Base-by-base conservation (phyloP, 768 basidiomycete genomes). In the Rhodotorula toruloides region DNA sequence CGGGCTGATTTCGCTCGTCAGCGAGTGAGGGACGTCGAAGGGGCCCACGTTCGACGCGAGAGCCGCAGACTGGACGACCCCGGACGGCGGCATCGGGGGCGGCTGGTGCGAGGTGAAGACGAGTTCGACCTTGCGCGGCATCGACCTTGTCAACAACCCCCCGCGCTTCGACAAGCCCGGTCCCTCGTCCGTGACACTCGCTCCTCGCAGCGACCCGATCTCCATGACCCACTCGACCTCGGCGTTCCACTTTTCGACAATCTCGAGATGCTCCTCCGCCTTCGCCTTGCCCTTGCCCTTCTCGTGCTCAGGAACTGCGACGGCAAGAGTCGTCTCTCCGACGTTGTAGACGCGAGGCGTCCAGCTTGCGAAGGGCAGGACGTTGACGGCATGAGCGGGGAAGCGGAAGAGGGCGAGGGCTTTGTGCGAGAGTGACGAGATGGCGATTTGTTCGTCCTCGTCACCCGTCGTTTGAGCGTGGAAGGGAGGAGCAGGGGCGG, bases 341-440 rank as follows among this genome's bases (percentile, higher is more conserved):
- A 37, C 14, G 52, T n/a, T 9, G 12, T 3, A 1, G 11, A 37
- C 36, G 34, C 25, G 21, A 21, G 22, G 22, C 5, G 22, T 9
- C 36, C 36, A 53, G 12, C 13, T 9, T 2, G 22, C 56, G 34
- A 31, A 22, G 22, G 56, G 43, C 32, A 57, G 32, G 31, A 31
- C 17, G 10, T 34, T 19, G 32, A 36, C 44, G 44, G 43, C 31
- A 25, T 27, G 34, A 3, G 56, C 43, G 8, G 56, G 44, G 25
- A 46, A n/a, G 56, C 56, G 56, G 43, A 57, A 57, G n/a, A 46
- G 5, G 9, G 56, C 32, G 25, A 57, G 44, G 2, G 56, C 25
- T 1, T 25, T 22, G 21, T 22, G 7, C 29, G 56, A 25, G 3
- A 14, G 1, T 11, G 25, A 5, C 29, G 27, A n/a, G 27, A 14